Evolutionary conservation across 2,329 filamentous ascomycete species (phyloP).

Genomic region (Apiospora aurea): DNA sequence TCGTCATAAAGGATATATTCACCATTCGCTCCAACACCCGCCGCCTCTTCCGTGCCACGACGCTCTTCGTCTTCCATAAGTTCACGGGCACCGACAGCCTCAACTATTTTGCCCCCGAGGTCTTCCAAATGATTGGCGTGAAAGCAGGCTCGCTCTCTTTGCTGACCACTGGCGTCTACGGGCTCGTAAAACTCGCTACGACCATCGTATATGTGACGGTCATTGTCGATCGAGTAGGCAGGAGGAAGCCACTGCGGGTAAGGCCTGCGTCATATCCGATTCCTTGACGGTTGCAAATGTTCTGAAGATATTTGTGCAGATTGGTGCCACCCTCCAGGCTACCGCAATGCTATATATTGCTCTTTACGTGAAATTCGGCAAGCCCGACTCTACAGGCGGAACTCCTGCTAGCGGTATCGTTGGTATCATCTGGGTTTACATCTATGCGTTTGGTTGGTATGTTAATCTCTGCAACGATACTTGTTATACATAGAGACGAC

Average conservation of each 20-base stretch:
- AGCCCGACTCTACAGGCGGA: conserved; percentile 40
- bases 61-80: conserved; percentile 50
- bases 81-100: conserved; percentile 49
- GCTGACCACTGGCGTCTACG: conserved; percentile 47
- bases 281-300: not conserved
- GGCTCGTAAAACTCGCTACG: conserved; percentile 43
- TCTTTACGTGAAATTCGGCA: conserved; percentile 45
- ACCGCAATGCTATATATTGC: conserved; percentile 44
- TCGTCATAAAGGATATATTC: conserved; percentile 44
- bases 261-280: not conserved
- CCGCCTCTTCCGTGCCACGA: conserved; percentile 44
- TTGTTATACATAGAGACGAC: not conserved
- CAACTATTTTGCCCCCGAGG: conserved; percentile 50
- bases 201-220: conserved; percentile 43
- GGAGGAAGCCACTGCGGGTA: conserved; percentile 38
- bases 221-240: conserved; percentile 43
- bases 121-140: conserved; percentile 49
- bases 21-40: conserved; percentile 41
- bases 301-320: not conserved
- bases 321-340: conserved; percentile 41
- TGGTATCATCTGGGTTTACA: conserved; percentile 46
- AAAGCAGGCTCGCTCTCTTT: conserved; percentile 39
- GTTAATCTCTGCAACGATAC: too few species aligned
- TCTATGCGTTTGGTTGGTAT: conserved; percentile 34
- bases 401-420: conserved; percentile 49